Base-by-base conservation (phyloP, 352 stramenopile species). In the Phytophthora pisi region DNA sequence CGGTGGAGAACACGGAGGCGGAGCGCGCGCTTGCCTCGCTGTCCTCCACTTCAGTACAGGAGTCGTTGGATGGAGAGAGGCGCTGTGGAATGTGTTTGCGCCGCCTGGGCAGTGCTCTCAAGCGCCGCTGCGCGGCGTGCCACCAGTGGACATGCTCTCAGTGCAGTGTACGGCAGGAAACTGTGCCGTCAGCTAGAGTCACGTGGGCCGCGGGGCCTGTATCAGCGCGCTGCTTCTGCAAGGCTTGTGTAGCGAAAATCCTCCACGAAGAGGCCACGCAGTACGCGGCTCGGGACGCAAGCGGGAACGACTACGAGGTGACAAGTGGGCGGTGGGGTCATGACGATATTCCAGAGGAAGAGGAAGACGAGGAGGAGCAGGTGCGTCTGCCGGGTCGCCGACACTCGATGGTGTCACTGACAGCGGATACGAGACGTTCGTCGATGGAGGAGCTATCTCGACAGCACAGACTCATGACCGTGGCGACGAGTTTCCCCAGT, bases 11-110 rank as follows among this genome's bases (percentile, higher is more conserved):
- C 18, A 62, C 53, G 13, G 73, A 82, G 15, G 64, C 46, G 4
- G 64, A 72, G 18, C 75, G 70, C 38, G 70, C 65, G 3, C 36
- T 70, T 3, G 66, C 69, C 3, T 69, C 72, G 4, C 55, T 80
- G 34, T 84, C 78, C 5, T 68, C 60, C 16, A 57, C 47, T 1
- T 84, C 74, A 2, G 51, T 75, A 23, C 78, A 70, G 31, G 77
- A 69, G 53, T 84, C 66, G 23, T 46, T 74, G 1, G 66, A 75
- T 23, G 64, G 63, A 11, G 74, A 85, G 18, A 60, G 58, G 36
- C 78, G 79, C 34, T 92, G 84, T 28, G 81, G 79, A 11, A 81
- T 87, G 50, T 92, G 81, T 64, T 74, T 80, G 23, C 65, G 72
- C 20, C 52, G 64, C 24, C 69, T 81, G 8, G 60, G 65, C n/a